phyloP scores from a whole-genome alignment of 1,284 basidiomycete genomes.

The Gymnopus androsaceus region DNA sequence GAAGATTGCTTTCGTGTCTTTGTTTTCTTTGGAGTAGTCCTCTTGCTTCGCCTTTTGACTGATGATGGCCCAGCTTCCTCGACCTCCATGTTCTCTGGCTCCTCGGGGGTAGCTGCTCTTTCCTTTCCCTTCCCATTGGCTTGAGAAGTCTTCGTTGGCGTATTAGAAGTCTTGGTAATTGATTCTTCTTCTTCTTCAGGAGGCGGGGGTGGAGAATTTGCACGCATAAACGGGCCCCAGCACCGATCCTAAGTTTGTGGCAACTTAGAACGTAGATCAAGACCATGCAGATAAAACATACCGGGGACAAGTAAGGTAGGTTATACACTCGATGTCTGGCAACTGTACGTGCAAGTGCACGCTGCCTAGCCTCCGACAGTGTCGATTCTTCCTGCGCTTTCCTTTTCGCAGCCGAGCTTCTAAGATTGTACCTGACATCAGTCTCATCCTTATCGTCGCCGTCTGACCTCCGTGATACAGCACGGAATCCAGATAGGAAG shows the following conservation, averaged over 20 bases:
- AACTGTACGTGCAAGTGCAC: conserved; percentile 13
- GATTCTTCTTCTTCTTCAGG: conserved; percentile 6
- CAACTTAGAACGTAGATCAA: too few species aligned
- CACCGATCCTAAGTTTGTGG: too few species aligned
- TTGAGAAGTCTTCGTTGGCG: too few species aligned
- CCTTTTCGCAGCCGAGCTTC: conserved; percentile 2
- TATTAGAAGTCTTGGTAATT: too few species aligned
- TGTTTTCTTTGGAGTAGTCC: background rate
- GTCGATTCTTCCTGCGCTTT: background rate
- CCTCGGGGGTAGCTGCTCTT: background rate
- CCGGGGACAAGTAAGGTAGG: conserved; percentile 40
- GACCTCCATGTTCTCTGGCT: background rate
- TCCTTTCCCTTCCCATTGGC: conserved; percentile 2
- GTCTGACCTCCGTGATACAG: background rate
- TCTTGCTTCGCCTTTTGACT: background rate
- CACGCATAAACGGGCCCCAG: conserved; percentile 42
- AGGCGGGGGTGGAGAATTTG: conserved; percentile 14
- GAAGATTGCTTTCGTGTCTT: background rate
- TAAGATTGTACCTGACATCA: conserved; percentile 12
- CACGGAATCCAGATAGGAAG: conserved; percentile 37
- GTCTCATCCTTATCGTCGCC: background rate
- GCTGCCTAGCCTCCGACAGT: background rate
- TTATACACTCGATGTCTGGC: conserved; percentile 35
- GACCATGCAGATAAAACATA: too few species aligned
- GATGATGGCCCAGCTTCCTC: background rate